A percentile compares a stretch with the other conserved stretches of the same genome.
These are phyloP conservation scores for Aspergillus jensenii DNA, from an alignment of 2,329 filamentous ascomycete species.

Conservation along the genomic window DNA sequence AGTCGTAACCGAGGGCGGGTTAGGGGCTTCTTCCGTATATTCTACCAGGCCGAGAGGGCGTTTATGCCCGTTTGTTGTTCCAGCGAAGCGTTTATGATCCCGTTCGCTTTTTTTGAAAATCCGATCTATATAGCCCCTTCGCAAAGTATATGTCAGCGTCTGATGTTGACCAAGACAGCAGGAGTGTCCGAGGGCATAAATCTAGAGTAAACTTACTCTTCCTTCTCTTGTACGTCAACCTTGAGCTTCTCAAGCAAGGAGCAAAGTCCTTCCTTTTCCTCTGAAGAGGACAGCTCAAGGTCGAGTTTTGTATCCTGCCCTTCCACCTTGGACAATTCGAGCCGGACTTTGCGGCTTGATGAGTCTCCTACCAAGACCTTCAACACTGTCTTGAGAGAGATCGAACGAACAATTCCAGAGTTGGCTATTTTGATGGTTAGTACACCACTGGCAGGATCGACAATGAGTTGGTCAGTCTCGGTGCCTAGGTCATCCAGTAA, in stretches of 20 bases:
- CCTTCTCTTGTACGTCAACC: slow-evolving; percentile 20
- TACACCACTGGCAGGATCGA: slow-evolving; percentile 12
- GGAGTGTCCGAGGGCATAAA: not conserved
- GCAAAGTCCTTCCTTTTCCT: slow-evolving; percentile 24
- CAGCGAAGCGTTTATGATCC: slow-evolving; percentile 2
- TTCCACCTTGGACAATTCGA: slow-evolving; percentile 26
- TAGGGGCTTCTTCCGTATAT: slow-evolving; percentile 4
- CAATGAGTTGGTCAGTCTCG: slow-evolving; percentile 12
- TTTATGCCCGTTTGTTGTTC: slow-evolving; percentile 15
- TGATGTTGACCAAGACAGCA: not conserved
- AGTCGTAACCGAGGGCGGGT: slow-evolving; percentile 12
- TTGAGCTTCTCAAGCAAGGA: slow-evolving; percentile 11
- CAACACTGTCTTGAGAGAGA: slow-evolving; percentile 18
- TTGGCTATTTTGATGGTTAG: slow-evolving; percentile 5
- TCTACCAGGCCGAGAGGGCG: slow-evolving; percentile 9
- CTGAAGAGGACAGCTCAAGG: slow-evolving; percentile 27
- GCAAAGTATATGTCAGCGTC: slow-evolving; percentile 9
- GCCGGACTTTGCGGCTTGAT: slow-evolving; percentile 29
- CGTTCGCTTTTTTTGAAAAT: slow-evolving; percentile 24
- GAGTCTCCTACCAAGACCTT: slow-evolving; percentile 19
- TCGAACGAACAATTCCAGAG: not conserved
- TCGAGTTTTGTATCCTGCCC: slow-evolving; percentile 22
- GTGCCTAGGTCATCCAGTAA: slow-evolving; percentile 8
- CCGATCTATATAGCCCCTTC: slow-evolving; percentile 35
- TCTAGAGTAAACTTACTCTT: slow-evolving; percentile 21